Base-by-base conservation (phyloP, 352 stramenopile genomes). In the Globisporangium sylvaticum region DNA sequence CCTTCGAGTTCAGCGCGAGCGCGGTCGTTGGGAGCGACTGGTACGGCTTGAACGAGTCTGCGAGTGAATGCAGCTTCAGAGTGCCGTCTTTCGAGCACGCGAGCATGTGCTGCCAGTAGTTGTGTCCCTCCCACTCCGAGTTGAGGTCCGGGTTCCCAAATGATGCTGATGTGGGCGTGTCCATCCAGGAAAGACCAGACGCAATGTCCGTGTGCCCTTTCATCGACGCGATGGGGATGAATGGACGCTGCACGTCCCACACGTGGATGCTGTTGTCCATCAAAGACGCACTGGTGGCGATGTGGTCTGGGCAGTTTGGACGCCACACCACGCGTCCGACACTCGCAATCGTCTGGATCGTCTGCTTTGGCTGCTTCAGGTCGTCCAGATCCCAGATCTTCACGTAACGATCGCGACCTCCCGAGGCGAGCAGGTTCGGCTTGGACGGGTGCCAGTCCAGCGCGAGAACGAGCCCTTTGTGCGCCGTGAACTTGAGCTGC, bases 201-300 rank as follows among this genome's bases (percentile, higher is more conserved):
- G 84, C 87, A 69, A 93, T 89, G 57, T 96, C 85, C 0, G 69
- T 83, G 52, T 96, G 88, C 25, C 85, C 87, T 69, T 94, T 94
- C 81, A 96, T 89, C 1, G 84, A 94, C 20, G 88, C 88, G 2
- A 94, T 69, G 0, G 88, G 88, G 56, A 96, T 93, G 59, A 88
- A 96, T 24, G 88, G 88, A 14, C 84, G 83, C 72, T 92, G 88
- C 0, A 84, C 80, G 53, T 96, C 88, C 88, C 88, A 96, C 32
- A 96, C 75, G 65, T 95, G 86, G 69, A 96, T 94, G 52, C 85
- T 92, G 68, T 94, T 92, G 67, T 96, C 88, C 66, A 87, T 94
- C 9, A 96, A 68, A 15, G 88, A 94, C 3, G 88, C 87, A 61
- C 86, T 94, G 20, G 86, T 96, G 0, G 88, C 88, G 44, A 96